Conservation (phyloP, 257 asterid species). For the Mentha longifolia region DNA sequence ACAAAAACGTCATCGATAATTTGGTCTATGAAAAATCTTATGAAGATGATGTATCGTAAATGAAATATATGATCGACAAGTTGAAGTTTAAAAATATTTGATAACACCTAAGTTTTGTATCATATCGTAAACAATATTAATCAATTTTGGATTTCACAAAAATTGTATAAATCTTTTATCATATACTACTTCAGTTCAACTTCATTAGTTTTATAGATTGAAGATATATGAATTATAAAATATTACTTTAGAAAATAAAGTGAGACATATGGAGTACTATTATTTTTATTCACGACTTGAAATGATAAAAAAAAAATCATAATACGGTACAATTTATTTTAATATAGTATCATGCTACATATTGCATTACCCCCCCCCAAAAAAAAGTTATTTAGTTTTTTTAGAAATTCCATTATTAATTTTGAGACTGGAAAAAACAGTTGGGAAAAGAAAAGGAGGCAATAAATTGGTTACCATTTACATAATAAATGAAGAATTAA, state of each 20-base stretch:
- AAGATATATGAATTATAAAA: no score
- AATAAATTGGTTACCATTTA: constrained; percentile 16
- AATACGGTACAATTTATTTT: neutral
- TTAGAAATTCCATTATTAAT: neutral
- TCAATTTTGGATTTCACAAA: no score
- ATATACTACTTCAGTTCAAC: no score
- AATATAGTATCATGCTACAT: neutral
- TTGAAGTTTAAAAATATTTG: neutral
- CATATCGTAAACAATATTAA: no score
- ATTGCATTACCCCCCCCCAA: no score
- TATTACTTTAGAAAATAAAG: no score
- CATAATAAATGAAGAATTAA: constrained; percentile 31
- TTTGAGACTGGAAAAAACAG: neutral
- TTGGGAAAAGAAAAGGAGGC: neutral
- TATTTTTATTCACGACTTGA: no score
- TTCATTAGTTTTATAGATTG: no score
- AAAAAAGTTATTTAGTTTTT: neutral
- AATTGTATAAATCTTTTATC: neutral
- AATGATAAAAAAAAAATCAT: neutral
- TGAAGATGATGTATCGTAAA: no score
- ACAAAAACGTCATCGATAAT: neutral
- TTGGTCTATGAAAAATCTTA: neutral
- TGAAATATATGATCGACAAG: neutral
- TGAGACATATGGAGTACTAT: no score
- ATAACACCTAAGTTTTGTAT: neutral